Evolutionary conservation across 257 asterid species (phyloP), one percentile per base, ranked within the genome.

Genomic region (Leptodermis oblonga): DNA sequence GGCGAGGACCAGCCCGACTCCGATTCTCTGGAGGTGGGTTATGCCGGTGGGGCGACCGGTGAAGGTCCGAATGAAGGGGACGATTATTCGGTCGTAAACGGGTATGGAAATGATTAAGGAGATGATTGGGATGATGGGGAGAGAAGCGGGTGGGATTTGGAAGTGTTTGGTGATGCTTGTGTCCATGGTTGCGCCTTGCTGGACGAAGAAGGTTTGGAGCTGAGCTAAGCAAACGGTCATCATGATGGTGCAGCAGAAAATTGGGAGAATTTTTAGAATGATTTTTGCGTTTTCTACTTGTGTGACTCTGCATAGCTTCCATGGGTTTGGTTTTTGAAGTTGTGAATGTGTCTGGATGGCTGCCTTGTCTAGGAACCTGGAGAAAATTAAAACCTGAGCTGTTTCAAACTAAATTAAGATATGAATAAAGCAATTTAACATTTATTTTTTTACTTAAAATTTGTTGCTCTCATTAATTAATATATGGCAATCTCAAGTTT

Each of bases 151-250:
- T 4, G 97, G 97, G 12, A 85, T 60, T 3, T 82, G 49, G 81
- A 90, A 88, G 8, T 79, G 26, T 9, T 77, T 82, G 3, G 80
- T 73, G 68, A 90, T 78, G 17, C 49, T 79, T 34, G 86, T 76
- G 78, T 86, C 93, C 97, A 88, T 90, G 13, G 97, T 90, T 51
- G 70, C 43, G 7, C 93, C 95, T 65, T 88, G 97, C 30, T 82
- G 83, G 54, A 90, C 74, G 9, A 89, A 88, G 82, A 90, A 88
- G 26, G 97, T 88, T 68, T 87, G 97, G 11, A 90, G 93, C 76
- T 90, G 95, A 0, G 97, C 97, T 4, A 90, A 55, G 67, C 93
- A 86, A 20, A 90, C 91, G 1, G 97, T 86, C 97, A 90, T 90
- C 65, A 90, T 78, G 23, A 86, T 84, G 14, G 92, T 78, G 83